Base-by-base conservation (phyloP, 176 grass and related monocot genomes). In the Tillandsia fasciculata region DNA sequence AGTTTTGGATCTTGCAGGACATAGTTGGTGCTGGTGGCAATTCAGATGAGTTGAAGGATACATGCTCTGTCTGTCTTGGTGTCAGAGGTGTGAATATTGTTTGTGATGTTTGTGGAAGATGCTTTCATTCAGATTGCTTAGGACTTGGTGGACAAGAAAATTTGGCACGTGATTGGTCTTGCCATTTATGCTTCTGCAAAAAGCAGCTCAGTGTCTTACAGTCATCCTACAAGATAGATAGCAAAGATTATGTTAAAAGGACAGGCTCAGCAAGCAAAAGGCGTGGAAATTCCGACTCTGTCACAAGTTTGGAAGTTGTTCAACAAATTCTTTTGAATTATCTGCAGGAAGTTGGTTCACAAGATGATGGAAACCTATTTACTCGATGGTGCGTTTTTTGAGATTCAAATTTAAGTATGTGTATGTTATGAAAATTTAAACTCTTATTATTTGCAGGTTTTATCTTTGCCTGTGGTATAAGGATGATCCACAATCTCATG, bases 401-500 rank as follows among this genome's bases (percentile, higher is more conserved):
- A 17, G 26, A 73, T 80, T 80, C 48, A 48, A 18, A 69, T 49
- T 81, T 81, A 48, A 1, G 12, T 51, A 58, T 83, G 47, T 72
- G 42, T 69, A 65, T 68, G 5, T 50, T 26, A 22, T 57, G 74
- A 27, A 63, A 42, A 79, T 47, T 68, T 58, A 69, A 14, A 78
- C 58, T 71, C 28, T 51, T 49, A 70, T 57, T 80, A 52, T 61
- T 80, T 80, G 63, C 84, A 99, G 95, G 95, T 99, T 93, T 70
- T 87, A 99, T 83, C 72, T 99, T 64, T 99, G 87, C 80, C 78
- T 86, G 82, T 99, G 95, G 95, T 86, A 88, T 83, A 99, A 99
- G 83, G 89, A 93, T 58, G 90, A 88, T 59, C 83, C 85, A 67
- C 82, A 75, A 77, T 87, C 80, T 75, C 83, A 90, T 74, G 84